Conservation (phyloP, 1,139 yeast species). For the Sugiyamaella castrensis region DNA sequence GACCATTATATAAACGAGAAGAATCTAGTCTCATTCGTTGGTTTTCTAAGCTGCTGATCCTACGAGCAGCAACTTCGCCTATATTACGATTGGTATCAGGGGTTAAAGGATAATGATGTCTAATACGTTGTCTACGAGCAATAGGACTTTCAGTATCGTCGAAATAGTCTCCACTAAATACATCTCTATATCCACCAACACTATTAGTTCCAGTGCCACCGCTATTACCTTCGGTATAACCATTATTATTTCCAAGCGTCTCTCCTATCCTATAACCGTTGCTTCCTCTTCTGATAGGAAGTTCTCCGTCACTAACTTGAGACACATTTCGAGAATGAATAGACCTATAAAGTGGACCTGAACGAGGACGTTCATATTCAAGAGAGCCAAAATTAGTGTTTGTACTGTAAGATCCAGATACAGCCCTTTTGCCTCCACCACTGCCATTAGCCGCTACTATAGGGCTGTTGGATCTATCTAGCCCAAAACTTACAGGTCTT, state of each 20-base stretch:
- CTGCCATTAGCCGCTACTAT: background rate
- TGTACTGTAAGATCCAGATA: no score
- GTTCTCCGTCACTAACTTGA: background rate
- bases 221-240: background rate
- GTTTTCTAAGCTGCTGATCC: constrained; percentile 11
- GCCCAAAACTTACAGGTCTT: background rate
- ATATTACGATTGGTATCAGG: constrained; percentile 12
- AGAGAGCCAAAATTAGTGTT: no score
- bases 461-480: background rate
- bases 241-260: background rate
- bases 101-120: constrained; percentile 8
- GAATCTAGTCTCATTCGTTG: constrained; percentile 11
- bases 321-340: background rate
- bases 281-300: constrained; percentile 1
- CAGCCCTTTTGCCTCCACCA: no score
- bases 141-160: constrained; percentile 18
- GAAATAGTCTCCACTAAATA: background rate
- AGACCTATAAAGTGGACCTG: background rate
- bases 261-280: constrained; percentile 4
- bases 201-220: background rate
- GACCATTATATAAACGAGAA: background rate
- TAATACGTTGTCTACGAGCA: constrained; percentile 17
- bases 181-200: background rate
- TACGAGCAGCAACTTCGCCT: constrained; percentile 12
- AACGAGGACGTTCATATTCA: no score